Conservation (phyloP, 768 basidiomycete species). For the Kwoniella heveanensis region DNA sequence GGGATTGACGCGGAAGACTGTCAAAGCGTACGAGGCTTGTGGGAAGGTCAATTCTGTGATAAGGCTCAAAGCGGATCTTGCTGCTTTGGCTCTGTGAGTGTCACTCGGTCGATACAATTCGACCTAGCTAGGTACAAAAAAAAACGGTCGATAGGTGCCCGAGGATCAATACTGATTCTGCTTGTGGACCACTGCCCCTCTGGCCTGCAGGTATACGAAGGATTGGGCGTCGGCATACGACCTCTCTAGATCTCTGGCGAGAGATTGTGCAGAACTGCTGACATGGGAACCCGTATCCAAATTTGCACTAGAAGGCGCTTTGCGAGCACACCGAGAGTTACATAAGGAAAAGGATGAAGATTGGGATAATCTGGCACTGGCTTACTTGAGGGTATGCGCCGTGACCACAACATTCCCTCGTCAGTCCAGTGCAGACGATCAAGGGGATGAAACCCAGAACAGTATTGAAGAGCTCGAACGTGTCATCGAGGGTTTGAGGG, state of each 20-base stretch:
- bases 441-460: constrained; percentile 4
- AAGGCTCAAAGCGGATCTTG: constrained; percentile 79
- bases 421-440: not conserved
- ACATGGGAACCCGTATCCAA: constrained; percentile 61
- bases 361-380: constrained; percentile 76
- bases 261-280: constrained; percentile 32
- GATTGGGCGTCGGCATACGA: constrained; percentile 41
- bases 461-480: constrained; percentile 18
- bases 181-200: not conserved
- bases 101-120: too few species aligned
- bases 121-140: too few species aligned
- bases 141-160: too few species aligned
- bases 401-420: not conserved
- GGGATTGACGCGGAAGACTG: constrained; percentile 72
- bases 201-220: constrained; percentile 20
- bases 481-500: constrained; percentile 20
- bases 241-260: constrained; percentile 33
- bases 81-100: constrained; percentile 82
- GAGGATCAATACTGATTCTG: too few species aligned
- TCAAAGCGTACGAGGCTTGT: constrained; percentile 80
- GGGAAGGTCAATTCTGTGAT: constrained; percentile 82
- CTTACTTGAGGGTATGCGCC: constrained; percentile 68
- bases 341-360: constrained; percentile 68
- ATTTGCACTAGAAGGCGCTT: constrained; percentile 72
- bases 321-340: constrained; percentile 68